Base-by-base conservation (phyloP, 116 monocot genomes). In the Thalassia testudinum region DNA sequence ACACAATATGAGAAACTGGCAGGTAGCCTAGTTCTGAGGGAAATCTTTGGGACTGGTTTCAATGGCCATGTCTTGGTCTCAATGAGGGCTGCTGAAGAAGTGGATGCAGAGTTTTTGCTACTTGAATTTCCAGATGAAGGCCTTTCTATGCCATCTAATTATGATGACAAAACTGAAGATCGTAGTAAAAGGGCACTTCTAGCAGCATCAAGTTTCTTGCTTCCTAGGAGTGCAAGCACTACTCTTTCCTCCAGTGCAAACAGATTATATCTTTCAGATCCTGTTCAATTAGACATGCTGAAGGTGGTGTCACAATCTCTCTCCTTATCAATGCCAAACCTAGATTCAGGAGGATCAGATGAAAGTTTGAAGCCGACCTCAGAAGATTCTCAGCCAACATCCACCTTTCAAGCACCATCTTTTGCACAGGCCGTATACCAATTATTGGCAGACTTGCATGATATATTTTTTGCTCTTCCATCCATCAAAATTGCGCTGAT, bases 11-110 rank as follows among this genome's bases (percentile, higher is more conserved):
- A 87, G 22, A 83, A 66, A 48, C 62, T 83, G 29, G 83, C 87
- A 22, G 80, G 80, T 21, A 80, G 59, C 56, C 50, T 83, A 43
- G 70, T 93, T 27, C 25, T 93, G 24, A 72, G 50, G 52, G 92
- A 83, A 70, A 83, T 92, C 44, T 92, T 92, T 57, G 92, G 92
- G 27, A 66, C 80, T 61, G 83, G 92, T 25, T 93, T 93, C 45
- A 78, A 73, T 69, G 92, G 92, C 27, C 80, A 83, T 66, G 58
- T 93, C 25, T 72, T 80, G 42, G 58, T 87, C 58, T 80, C 92
- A 1, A 92, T 83, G 66, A 65, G 44, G 65, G 83, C 83, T 26
- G 86, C 86, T 22, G 75, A 79, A 28, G 63, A 73, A 53, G 73
- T 69, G 49, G 24, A 62, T 25, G 83, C 87, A 18, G 60, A 59